phyloP scores from a whole-genome alignment of 2,329 filamentous ascomycete species.

The Conoideocrella luteorostrata region DNA sequence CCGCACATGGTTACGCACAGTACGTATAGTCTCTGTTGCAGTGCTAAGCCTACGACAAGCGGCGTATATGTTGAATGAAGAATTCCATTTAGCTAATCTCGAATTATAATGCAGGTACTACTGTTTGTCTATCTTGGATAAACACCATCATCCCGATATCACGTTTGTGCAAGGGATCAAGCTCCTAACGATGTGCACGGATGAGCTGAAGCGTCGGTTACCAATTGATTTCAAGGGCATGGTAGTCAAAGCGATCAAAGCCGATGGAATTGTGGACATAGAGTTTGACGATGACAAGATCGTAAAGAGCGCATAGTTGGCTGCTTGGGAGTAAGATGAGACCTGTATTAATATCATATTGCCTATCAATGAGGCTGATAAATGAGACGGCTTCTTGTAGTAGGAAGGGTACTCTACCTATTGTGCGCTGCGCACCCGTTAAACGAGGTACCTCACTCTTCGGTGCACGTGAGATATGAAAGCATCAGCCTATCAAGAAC shows the following conservation, averaged over 20 bases:
- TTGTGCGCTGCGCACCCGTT: neutral
- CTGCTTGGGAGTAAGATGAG: constrained; percentile 12
- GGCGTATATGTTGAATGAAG: too few relatives aligned
- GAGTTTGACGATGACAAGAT: constrained; percentile 78
- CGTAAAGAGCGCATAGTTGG: constrained; percentile 49
- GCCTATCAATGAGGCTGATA: constrained; percentile 4
- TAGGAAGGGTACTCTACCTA: neutral
- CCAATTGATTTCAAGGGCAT: constrained; percentile 99
- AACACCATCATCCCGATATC: constrained; percentile 96
- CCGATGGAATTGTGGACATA: constrained; percentile 82
- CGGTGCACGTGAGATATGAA: too few relatives aligned
- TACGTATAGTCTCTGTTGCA: constrained; percentile 40
- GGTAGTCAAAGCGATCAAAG: constrained; percentile 88
- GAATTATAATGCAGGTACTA: constrained; percentile 62
- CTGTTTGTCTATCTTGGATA: constrained; percentile 94
- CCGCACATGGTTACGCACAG: constrained; percentile 97
- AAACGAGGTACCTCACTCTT: too few relatives aligned
- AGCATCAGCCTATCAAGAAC: too few relatives aligned
- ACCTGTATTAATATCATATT: constrained; percentile 31
- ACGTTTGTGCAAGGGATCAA: constrained; percentile 83
- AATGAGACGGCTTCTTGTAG: constrained; percentile 1
- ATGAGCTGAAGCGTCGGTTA: constrained; percentile 93
- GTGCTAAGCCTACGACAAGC: neutral
- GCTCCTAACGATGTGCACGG: constrained; percentile 88
- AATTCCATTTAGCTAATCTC: neutral